Percentiles rank a stretch among this genome's conserved stretches.
Conservation (phyloP, 2,329 filamentous ascomycete species). For the Ophiostoma triangulosporum region DNA sequence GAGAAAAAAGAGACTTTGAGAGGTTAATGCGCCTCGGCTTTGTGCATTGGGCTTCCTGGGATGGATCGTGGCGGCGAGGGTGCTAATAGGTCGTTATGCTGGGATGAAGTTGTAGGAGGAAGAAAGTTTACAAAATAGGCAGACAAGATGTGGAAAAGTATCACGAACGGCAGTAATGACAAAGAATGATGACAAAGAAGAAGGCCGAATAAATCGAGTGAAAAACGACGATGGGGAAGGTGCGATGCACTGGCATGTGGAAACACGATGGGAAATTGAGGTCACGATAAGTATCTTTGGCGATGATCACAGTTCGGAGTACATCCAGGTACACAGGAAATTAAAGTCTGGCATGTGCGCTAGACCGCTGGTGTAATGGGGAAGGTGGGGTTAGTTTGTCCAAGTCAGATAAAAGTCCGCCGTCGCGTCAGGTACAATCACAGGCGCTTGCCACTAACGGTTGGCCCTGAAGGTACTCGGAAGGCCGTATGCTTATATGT, state of each 20-base stretch:
- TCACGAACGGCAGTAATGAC: background rate
- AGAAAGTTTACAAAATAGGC: background rate
- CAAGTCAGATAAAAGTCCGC: too few species aligned
- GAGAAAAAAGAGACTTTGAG: background rate
- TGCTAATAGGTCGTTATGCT: background rate
- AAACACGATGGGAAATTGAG: slow-evolving; percentile 4
- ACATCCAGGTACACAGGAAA: background rate
- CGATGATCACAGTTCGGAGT: background rate
- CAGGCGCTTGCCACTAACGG: too few species aligned
- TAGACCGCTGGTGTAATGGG: slow-evolving; percentile 1
- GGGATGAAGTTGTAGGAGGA: background rate
- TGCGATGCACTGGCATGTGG: slow-evolving; percentile 1
- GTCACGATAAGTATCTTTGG: background rate
- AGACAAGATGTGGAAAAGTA: background rate
- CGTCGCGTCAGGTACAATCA: too few species aligned
- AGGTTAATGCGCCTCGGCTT: background rate
- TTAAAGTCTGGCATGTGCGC: slow-evolving; percentile 5
- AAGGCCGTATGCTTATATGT: too few species aligned
- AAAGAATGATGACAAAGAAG: background rate
- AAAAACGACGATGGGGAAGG: background rate
- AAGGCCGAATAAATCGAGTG: background rate
- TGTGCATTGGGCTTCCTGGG: background rate
- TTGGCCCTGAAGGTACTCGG: too few species aligned
- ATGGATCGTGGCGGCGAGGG: background rate
- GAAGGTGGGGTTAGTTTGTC: too few species aligned